Conservation (phyloP, 2,329 filamentous ascomycete genomes). For the Epichloe aotearoae region DNA sequence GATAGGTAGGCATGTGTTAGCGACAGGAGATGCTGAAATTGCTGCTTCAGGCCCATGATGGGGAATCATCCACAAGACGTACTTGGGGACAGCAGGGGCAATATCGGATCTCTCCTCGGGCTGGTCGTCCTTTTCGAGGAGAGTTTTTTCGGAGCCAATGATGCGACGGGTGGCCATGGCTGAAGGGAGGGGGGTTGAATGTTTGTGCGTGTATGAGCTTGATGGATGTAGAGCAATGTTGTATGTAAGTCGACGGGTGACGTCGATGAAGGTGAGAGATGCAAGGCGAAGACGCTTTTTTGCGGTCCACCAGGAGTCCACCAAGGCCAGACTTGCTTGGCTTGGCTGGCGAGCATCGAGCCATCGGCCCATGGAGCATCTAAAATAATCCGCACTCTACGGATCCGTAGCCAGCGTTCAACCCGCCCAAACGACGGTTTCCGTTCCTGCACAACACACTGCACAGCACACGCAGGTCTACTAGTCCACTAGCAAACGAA, state of each 20-base stretch:
- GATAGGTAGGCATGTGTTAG: not conserved
- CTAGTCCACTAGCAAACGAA: not conserved
- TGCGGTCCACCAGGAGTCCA: too few relatives aligned
- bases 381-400: too few relatives aligned
- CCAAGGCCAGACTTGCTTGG: too few relatives aligned
- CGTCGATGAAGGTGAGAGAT: not conserved
- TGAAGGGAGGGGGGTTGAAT: not conserved
- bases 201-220: not conserved
- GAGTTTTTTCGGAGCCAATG: slow-evolving; percentile 50
- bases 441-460: not conserved
- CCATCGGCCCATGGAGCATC: too few relatives aligned
- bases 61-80: slow-evolving; percentile 6
- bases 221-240: not conserved
- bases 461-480: not conserved
- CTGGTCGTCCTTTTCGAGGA: slow-evolving; percentile 46
- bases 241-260: too few relatives aligned
- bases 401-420: not conserved
- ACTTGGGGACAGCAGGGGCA: slow-evolving; percentile 73
- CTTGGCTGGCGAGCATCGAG: too few relatives aligned
- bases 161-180: slow-evolving; percentile 60
- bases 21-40: not conserved
- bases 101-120: slow-evolving; percentile 53
- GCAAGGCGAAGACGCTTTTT: too few relatives aligned
- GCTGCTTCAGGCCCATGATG: not conserved
- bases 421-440: not conserved